Evolutionary conservation across 305 asterid species (phyloP).

Genomic region (Fraxinus dipetala): DNA sequence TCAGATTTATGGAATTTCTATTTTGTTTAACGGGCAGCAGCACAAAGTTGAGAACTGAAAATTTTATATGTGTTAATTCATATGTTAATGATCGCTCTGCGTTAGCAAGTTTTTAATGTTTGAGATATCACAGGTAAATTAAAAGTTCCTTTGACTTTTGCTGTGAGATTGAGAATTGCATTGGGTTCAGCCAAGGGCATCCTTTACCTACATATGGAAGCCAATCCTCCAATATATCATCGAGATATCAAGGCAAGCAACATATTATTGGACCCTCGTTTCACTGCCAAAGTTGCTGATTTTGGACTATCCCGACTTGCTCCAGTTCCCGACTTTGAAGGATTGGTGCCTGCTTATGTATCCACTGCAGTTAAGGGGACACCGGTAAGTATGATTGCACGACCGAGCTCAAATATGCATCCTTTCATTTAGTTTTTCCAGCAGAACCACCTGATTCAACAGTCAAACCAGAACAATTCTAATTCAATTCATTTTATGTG

Average conservation of each 20-base stretch:
- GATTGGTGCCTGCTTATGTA: conserved; percentile 54
- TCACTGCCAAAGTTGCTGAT: conserved; percentile 77
- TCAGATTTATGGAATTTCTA: neutral
- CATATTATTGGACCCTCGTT: conserved; percentile 60
- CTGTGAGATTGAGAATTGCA: conserved; percentile 65
- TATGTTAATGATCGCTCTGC: neutral
- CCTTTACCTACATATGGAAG: conserved; percentile 82
- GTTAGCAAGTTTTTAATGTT: neutral
- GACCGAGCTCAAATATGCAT: neutral
- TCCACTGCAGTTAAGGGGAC: conserved; percentile 86
- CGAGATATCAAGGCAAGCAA: conserved; percentile 85
- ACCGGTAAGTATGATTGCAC: conserved; percentile 48
- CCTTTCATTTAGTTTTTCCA: neutral
- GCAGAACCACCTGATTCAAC: neutral
- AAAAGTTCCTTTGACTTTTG: conserved; percentile 49
- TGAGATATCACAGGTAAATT: conserved; percentile 47
- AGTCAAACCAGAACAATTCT: neutral
- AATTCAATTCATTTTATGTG: neutral
- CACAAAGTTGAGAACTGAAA: neutral
- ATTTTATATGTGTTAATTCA: neutral
- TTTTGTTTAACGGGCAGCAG: neutral
- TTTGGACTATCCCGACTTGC: conserved; percentile 82
- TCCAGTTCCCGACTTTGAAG: conserved; percentile 64
- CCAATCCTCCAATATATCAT: conserved; percentile 88
- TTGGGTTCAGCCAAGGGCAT: conserved; percentile 75